These are phyloP conservation scores for Lichtheimia ramosa DNA, from an alignment of 371 early-diverging fungal genomes.

Conservation along the genomic window DNA sequence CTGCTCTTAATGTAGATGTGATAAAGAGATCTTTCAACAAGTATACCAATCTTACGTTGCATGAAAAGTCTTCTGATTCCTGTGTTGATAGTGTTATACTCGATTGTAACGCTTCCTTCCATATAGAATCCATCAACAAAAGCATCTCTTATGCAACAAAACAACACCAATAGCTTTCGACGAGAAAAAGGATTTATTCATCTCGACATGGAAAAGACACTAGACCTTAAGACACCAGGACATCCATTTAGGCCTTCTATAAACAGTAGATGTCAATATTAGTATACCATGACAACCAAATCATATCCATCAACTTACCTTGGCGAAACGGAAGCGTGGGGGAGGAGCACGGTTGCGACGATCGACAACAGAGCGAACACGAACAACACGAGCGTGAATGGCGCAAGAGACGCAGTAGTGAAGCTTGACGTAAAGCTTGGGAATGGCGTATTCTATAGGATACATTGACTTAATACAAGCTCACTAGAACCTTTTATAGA, in stretches of 20 bases:
- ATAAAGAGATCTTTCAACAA: no score
- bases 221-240: slow-evolving; percentile 2
- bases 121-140: no score
- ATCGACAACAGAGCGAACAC: slow-evolving; percentile 90
- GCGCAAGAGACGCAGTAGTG: slow-evolving; percentile 99
- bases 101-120: no score
- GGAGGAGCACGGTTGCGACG: slow-evolving; percentile 96
- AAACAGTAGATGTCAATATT: neutral
- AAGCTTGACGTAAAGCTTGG: slow-evolving; percentile 98
- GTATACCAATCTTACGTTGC: no score
- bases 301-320: slow-evolving; percentile 24
- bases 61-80: no score
- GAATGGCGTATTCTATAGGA: slow-evolving; percentile 85
- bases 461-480: neutral
- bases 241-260: slow-evolving; percentile 2
- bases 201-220: neutral
- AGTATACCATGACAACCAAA: neutral
- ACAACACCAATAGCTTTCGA: no score
- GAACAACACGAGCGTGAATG: slow-evolving; percentile 96
- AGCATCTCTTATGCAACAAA: no score
- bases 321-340: slow-evolving; percentile 81
- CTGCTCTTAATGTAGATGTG: no score
- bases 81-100: no score
- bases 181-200: neutral
- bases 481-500: neutral